Base-by-base conservation (phyloP, 257 asterid genomes). In the Thymus mandschuricus region DNA sequence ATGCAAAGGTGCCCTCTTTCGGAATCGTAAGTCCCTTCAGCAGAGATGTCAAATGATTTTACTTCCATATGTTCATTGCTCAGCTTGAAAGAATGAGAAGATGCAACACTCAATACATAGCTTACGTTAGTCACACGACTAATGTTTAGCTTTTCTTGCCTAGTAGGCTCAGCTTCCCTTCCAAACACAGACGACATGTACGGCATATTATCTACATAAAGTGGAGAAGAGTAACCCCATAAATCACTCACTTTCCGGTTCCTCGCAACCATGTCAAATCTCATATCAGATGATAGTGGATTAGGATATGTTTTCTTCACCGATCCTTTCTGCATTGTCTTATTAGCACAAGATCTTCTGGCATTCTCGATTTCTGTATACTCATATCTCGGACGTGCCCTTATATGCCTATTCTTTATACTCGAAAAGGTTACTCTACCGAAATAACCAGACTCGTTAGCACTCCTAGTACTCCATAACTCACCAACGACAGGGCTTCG, bases 11-110 rank as follows among this genome's bases (percentile, higher is more conserved):
- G 96, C 51, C 97, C 98, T 15, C 62, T 80, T 61, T 64, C 71
- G n/a, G 86, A 63, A 75, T 90, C 88, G 67, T 90, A 93, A 6
- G 75, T 73, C 59, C 98, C 98, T 82, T 93, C 98, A 30, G 96
- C 96, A 41, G 92, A 85, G 59, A 93, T 84, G 68, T 78, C 87
- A 28, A 86, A 43, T 5, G 86, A 76, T 67, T 75, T 69, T 65
- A 82, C 75, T 28, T 64, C 79, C 68, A 59, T 69, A 62, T 70
- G 74, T 48, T 81, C 81, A 64, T 65, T 69, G 81, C 80, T 85
- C 70, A 84, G 82, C 87, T 80, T 74, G 74, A 88, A 83, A 75
- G 78, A 84, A 66, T 62, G 72, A 38, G 82, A 75, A 52, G 87
- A 38, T 10, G 62, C 38, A 62, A 87, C 72, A 78, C 76, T 82